Conservation (phyloP, 2,329 filamentous ascomycete species). For the Chaetomium strumarium region DNA sequence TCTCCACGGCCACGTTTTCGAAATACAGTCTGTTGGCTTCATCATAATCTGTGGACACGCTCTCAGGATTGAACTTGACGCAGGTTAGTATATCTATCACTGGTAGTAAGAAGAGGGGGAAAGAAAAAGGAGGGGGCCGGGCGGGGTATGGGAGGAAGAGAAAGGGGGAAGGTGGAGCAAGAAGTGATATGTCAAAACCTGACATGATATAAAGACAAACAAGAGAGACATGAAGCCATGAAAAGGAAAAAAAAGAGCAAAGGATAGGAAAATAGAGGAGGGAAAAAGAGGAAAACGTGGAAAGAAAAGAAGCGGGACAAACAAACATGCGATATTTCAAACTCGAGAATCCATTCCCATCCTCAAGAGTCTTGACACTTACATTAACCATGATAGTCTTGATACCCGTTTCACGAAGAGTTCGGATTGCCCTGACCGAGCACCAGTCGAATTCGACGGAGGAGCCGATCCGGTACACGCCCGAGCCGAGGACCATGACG, state of each 20-base stretch:
- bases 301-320: background rate
- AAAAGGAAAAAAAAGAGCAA: background rate
- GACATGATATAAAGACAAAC: background rate
- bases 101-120: too few species aligned
- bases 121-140: background rate
- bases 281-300: background rate
- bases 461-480: slow-evolving; percentile 94
- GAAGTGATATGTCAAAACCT: background rate
- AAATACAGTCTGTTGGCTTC: slow-evolving; percentile 95
- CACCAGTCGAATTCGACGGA: slow-evolving; percentile 99
- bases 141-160: background rate
- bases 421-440: slow-evolving; percentile 88
- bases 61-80: slow-evolving; percentile 71
- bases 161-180: background rate
- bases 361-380: slow-evolving; percentile 10
- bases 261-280: background rate
- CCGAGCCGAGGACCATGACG: slow-evolving; percentile 92
- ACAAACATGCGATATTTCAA: too few species aligned
- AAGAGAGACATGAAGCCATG: background rate
- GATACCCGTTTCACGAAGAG: slow-evolving; percentile 72
- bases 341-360: too few species aligned
- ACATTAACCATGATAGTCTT: slow-evolving; percentile 94
- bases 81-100: slow-evolving; percentile 7
- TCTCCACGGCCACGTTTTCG: slow-evolving; percentile 88
- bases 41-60: slow-evolving; percentile 84